Conservation (phyloP, 805 yeast genomes). For the Hanseniaspora singularis region DNA sequence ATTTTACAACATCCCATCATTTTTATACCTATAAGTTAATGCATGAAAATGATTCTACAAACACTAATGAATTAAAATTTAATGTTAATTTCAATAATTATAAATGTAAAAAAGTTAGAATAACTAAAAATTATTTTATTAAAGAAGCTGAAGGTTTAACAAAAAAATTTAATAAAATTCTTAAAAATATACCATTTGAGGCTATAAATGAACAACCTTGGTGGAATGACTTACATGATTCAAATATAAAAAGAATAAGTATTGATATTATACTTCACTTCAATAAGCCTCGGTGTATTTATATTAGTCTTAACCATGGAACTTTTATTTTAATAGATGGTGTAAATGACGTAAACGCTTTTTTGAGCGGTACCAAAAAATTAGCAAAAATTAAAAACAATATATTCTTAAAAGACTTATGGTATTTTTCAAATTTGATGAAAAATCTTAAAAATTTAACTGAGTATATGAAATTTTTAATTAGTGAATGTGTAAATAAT, state of each 20-base stretch:
- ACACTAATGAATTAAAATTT: too few relatives aligned
- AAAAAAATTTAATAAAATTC: too few relatives aligned
- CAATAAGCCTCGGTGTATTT: neutral
- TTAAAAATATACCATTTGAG: too few relatives aligned
- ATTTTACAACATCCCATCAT: too few relatives aligned
- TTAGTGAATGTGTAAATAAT: neutral
- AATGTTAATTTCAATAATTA: too few relatives aligned
- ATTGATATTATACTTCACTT: neutral
- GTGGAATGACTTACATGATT: neutral
- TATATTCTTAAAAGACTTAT: neutral
- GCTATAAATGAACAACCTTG: neutral
- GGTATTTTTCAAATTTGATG: neutral
- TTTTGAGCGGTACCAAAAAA: neutral
- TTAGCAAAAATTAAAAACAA: neutral
- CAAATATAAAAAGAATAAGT: neutral
- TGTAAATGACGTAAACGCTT: neutral
- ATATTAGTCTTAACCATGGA: neutral
- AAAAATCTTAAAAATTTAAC: neutral
- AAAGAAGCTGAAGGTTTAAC: too few relatives aligned
- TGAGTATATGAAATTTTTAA: neutral
- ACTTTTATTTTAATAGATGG: neutral
- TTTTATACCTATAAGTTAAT: too few relatives aligned
- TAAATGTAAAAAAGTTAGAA: too few relatives aligned
- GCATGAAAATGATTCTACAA: too few relatives aligned
- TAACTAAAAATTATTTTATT: too few relatives aligned